These are phyloP conservation scores for Borovskyia barvae DNA, from an alignment of 208 protist species.

Conservation along the genomic window DNA sequence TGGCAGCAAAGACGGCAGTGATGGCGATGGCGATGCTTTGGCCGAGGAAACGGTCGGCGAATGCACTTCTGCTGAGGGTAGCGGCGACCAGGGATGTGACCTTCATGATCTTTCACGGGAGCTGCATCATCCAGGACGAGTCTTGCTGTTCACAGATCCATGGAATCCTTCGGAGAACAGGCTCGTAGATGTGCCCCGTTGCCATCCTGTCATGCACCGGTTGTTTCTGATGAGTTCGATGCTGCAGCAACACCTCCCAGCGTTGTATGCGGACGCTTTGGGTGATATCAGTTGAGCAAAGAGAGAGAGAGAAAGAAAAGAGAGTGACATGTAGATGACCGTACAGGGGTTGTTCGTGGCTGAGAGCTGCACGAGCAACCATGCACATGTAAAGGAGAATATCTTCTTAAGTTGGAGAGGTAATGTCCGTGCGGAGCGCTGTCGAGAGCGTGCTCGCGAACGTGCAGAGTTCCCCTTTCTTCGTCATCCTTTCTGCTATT, in stretches of 20 bases:
- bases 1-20: background rate
- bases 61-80: background rate
- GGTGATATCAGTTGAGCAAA: too few relatives aligned
- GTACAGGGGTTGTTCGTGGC: too few relatives aligned
- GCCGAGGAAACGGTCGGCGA: background rate
- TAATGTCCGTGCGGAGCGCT: too few relatives aligned
- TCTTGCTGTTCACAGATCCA: constrained; percentile 51
- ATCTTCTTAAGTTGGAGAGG: too few relatives aligned
- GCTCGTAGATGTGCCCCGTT: constrained; percentile 52
- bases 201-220: constrained; percentile 53
- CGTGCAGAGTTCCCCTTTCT: too few relatives aligned
- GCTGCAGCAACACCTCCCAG: constrained; percentile 46
- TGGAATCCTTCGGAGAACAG: constrained; percentile 37
- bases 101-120: constrained; percentile 44
- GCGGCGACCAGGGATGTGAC: too few relatives aligned
- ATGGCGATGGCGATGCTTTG: constrained; percentile 4
- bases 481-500: too few relatives aligned
- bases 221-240: constrained; percentile 51
- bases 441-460: too few relatives aligned
- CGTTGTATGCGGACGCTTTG: constrained; percentile 36
- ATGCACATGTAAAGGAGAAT: too few relatives aligned
- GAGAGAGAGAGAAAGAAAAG: too few relatives aligned
- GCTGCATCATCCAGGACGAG: constrained; percentile 57
- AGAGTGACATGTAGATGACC: too few relatives aligned
- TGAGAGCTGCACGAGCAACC: too few relatives aligned